Base-by-base conservation (phyloP, 306 rosid genomes). In the Acmispon strigosus region DNA sequence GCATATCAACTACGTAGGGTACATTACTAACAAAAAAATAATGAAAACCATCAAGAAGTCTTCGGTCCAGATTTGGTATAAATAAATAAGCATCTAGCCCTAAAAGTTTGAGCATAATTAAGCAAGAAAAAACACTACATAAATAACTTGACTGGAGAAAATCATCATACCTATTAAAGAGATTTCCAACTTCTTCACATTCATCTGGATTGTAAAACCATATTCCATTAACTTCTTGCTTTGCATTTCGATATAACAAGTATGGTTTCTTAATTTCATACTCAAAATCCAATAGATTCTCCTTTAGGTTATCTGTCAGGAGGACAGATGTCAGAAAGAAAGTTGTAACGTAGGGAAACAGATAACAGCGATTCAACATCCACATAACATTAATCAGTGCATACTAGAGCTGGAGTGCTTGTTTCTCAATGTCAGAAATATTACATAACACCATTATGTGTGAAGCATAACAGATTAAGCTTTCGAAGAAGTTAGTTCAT, bases 181-280 rank as follows among this genome's bases (percentile, higher is more conserved):
- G 97, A 80, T 86, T 84, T 42, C 96, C 98, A 78, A 93, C 98
- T 61, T 93, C 98, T 72, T 90, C 96, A 77, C 93, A 88, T 81
- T 93, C 98, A 18, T 90, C 96, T 55, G 91, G 56, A 74, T 88
- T 90, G 78, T 93, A 93, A 87, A 93, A 93, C 98, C 98, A 93
- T 77, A 93, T 90, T 73, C 98, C 98, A 74, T 88, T 90, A 82
- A 93, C 98, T 79, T 93, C 98, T 81, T 93, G 98, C 13, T 91
- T 81, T 15, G 93, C 94, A 84, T 93, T 93, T 62, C 93, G 87
- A 76, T 93, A 93, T 45, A 93, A 81, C 18, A 93, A 80, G 83
- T 93, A 93, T 17, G 98, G 98, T 66, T 79, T 89, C 56, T 90
- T 92, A 71, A 93, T 85, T 81, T 93, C 98, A 76, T 86, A 93